phyloP scores from a whole-genome alignment of 257 asterid species.

The Rhazya stricta region DNA sequence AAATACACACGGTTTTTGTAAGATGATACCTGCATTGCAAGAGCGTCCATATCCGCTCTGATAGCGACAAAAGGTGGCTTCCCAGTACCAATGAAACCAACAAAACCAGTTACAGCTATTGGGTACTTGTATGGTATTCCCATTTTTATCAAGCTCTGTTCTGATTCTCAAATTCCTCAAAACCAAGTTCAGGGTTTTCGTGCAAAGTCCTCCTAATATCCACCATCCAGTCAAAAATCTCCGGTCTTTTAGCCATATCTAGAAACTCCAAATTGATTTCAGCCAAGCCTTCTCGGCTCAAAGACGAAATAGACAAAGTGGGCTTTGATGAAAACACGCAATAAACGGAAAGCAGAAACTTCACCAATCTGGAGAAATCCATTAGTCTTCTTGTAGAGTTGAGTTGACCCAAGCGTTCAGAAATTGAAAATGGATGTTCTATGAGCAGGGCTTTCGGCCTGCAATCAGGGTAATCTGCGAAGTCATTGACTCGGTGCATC shows the following conservation, averaged over 20 bases:
- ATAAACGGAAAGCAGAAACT: not conserved
- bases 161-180: slow-evolving; percentile 64
- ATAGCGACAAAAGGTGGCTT: slow-evolving; percentile 60
- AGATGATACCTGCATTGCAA: slow-evolving; percentile 45
- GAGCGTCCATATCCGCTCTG: slow-evolving; percentile 79
- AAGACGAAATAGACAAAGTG: slow-evolving; percentile 24
- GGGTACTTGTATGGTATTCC: slow-evolving; percentile 51
- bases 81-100: slow-evolving; percentile 60
- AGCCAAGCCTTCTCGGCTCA: slow-evolving; percentile 22
- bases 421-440: not conserved
- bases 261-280: slow-evolving; percentile 43
- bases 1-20: not conserved
- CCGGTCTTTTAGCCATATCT: slow-evolving; percentile 40
- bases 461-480: not conserved
- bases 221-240: slow-evolving; percentile 52
- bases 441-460: not conserved
- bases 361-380: slow-evolving; percentile 22
- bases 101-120: slow-evolving; percentile 59
- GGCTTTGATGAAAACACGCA: slow-evolving; percentile 12
- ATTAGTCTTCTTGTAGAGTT: too few relatives aligned
- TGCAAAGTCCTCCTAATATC: slow-evolving; percentile 51
- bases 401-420: not conserved
- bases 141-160: slow-evolving; percentile 55
- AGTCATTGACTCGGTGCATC: not conserved
- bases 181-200: slow-evolving; percentile 67